A percentile compares a stretch with the other conserved stretches of the same genome.
Evolutionary conservation across 1,284 basidiomycete species (phyloP).

Genomic region (Xerocomus amazonicus): DNA sequence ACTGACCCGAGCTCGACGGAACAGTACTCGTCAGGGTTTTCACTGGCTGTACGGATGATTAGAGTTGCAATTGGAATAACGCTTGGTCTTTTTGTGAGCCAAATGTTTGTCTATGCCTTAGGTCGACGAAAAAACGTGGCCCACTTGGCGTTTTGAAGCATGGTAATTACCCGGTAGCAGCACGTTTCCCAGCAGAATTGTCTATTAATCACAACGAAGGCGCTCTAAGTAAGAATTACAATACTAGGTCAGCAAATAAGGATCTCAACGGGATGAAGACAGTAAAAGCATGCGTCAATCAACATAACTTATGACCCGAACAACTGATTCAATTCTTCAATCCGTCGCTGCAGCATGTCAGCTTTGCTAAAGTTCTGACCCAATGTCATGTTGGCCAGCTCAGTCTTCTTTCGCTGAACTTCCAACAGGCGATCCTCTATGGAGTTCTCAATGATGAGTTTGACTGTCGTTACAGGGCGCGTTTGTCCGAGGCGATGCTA

Average conservation of each 20-base stretch:
- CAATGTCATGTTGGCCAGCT: slow-evolving; percentile 86
- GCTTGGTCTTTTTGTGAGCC: slow-evolving; percentile 77
- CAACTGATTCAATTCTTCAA: slow-evolving; percentile 77
- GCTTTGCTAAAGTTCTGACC: slow-evolving; percentile 79
- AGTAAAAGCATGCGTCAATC: slow-evolving; percentile 11
- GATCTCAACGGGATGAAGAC: slow-evolving; percentile 12
- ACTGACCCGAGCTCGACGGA: slow-evolving; percentile 56
- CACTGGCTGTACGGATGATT: slow-evolving; percentile 73
- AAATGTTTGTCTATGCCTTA: slow-evolving; percentile 74
- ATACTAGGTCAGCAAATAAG: slow-evolving; percentile 25
- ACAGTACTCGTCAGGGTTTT: slow-evolving; percentile 67
- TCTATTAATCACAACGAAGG: slow-evolving; percentile 32
- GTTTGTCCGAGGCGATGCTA: slow-evolving; percentile 94
- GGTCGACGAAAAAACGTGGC: slow-evolving; percentile 70
- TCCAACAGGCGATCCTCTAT: slow-evolving; percentile 88
- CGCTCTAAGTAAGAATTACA: slow-evolving; percentile 33
- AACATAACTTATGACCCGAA: slow-evolving; percentile 45
- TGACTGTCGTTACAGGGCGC: slow-evolving; percentile 84
- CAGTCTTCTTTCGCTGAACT: slow-evolving; percentile 94
- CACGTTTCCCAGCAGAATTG: slow-evolving; percentile 7
- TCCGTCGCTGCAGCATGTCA: slow-evolving; percentile 76
- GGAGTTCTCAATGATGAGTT: slow-evolving; percentile 89
- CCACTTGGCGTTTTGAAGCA: slow-evolving; percentile 68
- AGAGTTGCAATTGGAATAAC: slow-evolving; percentile 86
- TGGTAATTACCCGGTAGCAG: neutral